Percentiles rank a stretch among this genome's conserved stretches.
Conservation (phyloP, 352 stramenopile species). For the Phytophthora megakarya region DNA sequence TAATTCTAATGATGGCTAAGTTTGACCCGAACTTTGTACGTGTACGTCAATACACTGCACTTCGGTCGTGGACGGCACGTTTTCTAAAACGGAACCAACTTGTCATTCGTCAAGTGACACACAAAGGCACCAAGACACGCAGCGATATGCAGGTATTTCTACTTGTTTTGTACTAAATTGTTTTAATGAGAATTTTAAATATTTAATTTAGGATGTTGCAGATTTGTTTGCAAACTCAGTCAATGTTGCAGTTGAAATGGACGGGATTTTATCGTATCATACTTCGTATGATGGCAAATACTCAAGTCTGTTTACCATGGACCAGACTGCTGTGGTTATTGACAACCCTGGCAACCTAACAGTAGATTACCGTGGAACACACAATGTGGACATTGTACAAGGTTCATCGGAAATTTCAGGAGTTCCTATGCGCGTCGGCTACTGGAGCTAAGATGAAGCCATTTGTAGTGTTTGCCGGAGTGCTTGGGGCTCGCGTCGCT, state of each 20-base stretch:
- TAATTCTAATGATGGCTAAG: background rate
- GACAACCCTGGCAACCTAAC: constrained; percentile 1
- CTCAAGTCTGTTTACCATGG: background rate
- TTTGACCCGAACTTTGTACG: background rate
- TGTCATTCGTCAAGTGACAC: background rate
- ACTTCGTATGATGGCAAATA: background rate
- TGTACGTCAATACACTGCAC: background rate
- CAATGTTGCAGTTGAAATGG: background rate
- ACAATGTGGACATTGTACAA: constrained; percentile 9
- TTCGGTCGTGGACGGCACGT: background rate
- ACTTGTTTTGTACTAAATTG: background rate
- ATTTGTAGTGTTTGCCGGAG: constrained; percentile 3
- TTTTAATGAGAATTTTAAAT: background rate
- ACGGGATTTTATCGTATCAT: background rate
- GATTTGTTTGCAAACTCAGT: constrained; percentile 3
- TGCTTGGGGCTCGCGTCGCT: background rate
- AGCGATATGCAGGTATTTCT: background rate
- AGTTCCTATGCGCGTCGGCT: constrained; percentile 1
- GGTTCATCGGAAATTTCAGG: background rate
- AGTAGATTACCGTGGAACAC: background rate
- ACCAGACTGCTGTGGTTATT: background rate
- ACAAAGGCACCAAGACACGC: background rate
- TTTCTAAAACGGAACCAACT: background rate
- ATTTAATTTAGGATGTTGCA: constrained; percentile 1
- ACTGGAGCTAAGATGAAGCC: background rate